These are phyloP conservation scores for Scheffersomyces titani DNA, from an alignment of 1,139 yeast genomes.

Conservation along the genomic window DNA sequence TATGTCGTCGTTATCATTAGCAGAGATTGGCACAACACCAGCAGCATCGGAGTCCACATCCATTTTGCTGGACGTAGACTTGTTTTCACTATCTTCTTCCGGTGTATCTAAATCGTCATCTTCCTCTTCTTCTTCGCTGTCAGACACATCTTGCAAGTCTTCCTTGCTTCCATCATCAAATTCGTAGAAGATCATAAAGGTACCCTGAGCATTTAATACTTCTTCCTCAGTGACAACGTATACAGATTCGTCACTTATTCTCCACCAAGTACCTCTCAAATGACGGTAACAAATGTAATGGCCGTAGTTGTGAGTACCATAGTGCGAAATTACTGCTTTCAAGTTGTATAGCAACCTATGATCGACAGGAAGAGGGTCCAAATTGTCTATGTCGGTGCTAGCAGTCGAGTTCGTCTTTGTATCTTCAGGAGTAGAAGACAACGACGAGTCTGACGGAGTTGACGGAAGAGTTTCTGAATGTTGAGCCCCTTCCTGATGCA, in stretches of 20 bases:
- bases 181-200: slow-evolving; percentile 91
- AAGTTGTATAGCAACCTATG: slow-evolving; percentile 60
- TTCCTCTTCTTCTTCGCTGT: slow-evolving; percentile 36
- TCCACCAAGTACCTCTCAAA: slow-evolving; percentile 88
- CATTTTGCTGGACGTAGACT: neutral
- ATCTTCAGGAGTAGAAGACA: slow-evolving; percentile 1
- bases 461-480: neutral
- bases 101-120: slow-evolving; percentile 17
- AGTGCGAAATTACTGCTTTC: slow-evolving; percentile 86
- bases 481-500: slow-evolving; percentile 1
- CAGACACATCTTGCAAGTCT: slow-evolving; percentile 30
- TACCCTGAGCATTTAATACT: slow-evolving; percentile 80
- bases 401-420: slow-evolving; percentile 7
- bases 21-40: neutral
- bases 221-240: slow-evolving; percentile 77
- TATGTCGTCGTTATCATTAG: slow-evolving; percentile 10
- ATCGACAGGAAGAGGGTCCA: slow-evolving; percentile 7
- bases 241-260: slow-evolving; percentile 88
- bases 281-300: slow-evolving; percentile 88
- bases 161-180: slow-evolving; percentile 40
- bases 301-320: slow-evolving; percentile 93
- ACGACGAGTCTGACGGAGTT: slow-evolving; percentile 1
- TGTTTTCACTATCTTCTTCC: neutral
- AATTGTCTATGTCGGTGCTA: neutral
- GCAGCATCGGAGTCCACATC: neutral